These are phyloP conservation scores for Wickerhamiella brachini DNA, from an alignment of 805 yeast genomes.

Conservation along the genomic window DNA sequence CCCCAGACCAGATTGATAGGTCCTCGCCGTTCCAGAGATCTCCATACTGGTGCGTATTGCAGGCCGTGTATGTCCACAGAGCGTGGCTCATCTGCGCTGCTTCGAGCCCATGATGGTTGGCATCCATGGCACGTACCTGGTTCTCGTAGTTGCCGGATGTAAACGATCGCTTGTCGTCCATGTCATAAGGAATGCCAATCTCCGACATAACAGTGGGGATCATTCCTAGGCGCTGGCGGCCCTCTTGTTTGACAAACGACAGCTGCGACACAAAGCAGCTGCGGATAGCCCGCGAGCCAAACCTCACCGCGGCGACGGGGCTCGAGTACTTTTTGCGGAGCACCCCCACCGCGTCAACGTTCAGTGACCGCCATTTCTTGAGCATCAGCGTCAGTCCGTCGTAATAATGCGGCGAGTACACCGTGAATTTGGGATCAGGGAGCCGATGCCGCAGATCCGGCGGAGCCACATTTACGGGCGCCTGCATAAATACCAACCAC, in stretches of 20 bases:
- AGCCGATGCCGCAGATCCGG: slow-evolving; percentile 51
- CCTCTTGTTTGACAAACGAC: slow-evolving; percentile 50
- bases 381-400: slow-evolving; percentile 91
- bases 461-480: slow-evolving; percentile 69
- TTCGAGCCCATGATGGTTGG: slow-evolving; percentile 66
- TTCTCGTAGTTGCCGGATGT: slow-evolving; percentile 49
- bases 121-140: slow-evolving; percentile 77
- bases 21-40: slow-evolving; percentile 93
- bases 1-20: slow-evolving; percentile 65
- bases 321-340: slow-evolving; percentile 62
- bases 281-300: slow-evolving; percentile 68
- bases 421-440: slow-evolving; percentile 27
- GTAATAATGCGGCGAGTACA: slow-evolving; percentile 80
- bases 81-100: slow-evolving; percentile 58
- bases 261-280: slow-evolving; percentile 60
- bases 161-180: slow-evolving; percentile 71
- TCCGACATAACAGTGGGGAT: slow-evolving; percentile 78
- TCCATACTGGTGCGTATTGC: slow-evolving; percentile 72
- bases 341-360: slow-evolving; percentile 82
- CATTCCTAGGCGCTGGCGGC: slow-evolving; percentile 44
- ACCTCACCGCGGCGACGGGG: slow-evolving; percentile 54
- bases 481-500: slow-evolving; percentile 53
- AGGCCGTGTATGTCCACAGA: slow-evolving; percentile 71
- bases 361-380: slow-evolving; percentile 71
- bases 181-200: slow-evolving; percentile 96